phyloP scores from a whole-genome alignment of 805 yeast genomes.

The Ogataea zsoltii region DNA sequence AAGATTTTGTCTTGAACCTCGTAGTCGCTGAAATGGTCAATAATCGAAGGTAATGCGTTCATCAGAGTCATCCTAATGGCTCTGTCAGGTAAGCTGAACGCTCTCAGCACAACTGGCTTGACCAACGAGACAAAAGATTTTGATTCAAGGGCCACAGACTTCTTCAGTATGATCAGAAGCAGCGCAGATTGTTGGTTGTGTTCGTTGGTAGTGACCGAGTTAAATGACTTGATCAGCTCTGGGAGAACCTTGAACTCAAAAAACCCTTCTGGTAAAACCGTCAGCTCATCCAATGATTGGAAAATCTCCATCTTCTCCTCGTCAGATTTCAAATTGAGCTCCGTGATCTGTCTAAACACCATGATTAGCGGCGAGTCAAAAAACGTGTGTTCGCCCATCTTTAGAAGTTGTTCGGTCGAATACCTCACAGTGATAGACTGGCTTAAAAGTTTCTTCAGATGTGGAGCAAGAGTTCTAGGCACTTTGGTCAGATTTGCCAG shows the following conservation, averaged over 20 bases:
- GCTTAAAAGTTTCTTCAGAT: conserved; percentile 42
- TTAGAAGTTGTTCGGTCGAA: conserved; percentile 38
- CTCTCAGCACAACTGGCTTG: conserved; percentile 63
- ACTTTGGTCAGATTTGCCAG: conserved; percentile 24
- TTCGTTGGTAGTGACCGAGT: conserved; percentile 22
- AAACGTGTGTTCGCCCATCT: conserved; percentile 31
- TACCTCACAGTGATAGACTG: conserved; percentile 40
- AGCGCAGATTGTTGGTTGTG: conserved; percentile 31
- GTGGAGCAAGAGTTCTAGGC: conserved; percentile 40
- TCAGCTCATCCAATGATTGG: conserved; percentile 37
- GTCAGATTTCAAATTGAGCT: conserved; percentile 52
- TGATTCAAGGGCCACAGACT: conserved; percentile 29
- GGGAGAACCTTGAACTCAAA: conserved; percentile 69
- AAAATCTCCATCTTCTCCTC: conserved; percentile 53
- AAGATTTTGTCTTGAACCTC: conserved; percentile 73
- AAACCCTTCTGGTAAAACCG: conserved; percentile 49
- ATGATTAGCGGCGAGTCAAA: conserved; percentile 50
- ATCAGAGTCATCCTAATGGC: conserved; percentile 73
- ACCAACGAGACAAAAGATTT: conserved; percentile 41
- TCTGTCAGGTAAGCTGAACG: conserved; percentile 71
- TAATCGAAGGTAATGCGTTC: conserved; percentile 57
- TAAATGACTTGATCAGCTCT: conserved; percentile 54
- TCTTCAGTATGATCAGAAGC: conserved; percentile 43
- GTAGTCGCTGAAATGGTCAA: conserved; percentile 49
- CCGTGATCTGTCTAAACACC: conserved; percentile 54